Conservation (phyloP, 257 asterid genomes). For the Coffea eugenioides region DNA sequence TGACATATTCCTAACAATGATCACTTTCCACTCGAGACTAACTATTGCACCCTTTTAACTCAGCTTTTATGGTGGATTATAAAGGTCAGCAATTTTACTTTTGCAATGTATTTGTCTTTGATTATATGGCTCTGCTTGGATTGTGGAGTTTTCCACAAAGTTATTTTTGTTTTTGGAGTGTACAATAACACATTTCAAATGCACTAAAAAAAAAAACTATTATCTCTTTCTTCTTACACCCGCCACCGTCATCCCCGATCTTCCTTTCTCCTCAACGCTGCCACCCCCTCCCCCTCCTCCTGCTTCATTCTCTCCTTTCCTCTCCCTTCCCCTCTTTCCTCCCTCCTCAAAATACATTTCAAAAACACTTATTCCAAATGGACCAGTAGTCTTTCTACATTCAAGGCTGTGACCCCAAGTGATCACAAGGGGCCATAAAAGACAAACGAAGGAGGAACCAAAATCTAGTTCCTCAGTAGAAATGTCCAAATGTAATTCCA, state of each 20-base stretch:
- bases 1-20: conserved; percentile 54
- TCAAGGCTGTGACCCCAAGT: conserved; percentile 14
- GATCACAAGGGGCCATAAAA: conserved; percentile 5
- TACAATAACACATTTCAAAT: no score
- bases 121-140: background rate
- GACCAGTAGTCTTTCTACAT: background rate
- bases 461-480: background rate
- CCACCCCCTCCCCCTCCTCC: no score
- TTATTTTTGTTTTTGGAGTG: no score
- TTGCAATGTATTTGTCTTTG: conserved; percentile 6
- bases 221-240: no score
- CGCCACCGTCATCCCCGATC: no score
- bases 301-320: no score
- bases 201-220: no score
- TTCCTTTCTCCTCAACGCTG: no score
- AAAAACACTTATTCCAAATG: no score
- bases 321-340: no score
- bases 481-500: background rate
- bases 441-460: background rate
- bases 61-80: conserved; percentile 40
- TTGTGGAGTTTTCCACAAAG: no score
- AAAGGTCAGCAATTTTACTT: conserved; percentile 33
- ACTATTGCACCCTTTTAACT: conserved; percentile 15
- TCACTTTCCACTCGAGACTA: conserved; percentile 31
- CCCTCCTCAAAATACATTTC: no score